phyloP scores from a whole-genome alignment of 495 filamentous ascomycete genomes.

The Poronia punctata region DNA sequence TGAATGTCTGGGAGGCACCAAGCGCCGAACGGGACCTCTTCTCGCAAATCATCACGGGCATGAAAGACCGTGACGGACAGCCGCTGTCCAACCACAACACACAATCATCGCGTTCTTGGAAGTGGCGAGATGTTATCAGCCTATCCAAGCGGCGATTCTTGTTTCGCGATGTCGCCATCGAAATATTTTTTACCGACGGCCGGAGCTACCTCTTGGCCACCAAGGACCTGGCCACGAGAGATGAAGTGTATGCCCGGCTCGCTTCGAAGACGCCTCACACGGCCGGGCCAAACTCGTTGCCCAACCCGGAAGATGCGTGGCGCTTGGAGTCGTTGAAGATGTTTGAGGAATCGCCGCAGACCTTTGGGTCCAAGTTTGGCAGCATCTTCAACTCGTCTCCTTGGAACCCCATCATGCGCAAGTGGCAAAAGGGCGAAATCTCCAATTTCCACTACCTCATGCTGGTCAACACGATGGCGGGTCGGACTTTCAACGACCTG shows the following conservation, averaged over 20 bases:
- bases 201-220: constrained; percentile 88
- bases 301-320: constrained; percentile 69
- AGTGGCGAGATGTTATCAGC: constrained; percentile 88
- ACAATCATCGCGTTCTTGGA: constrained; percentile 83
- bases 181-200: constrained; percentile 94
- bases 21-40: constrained; percentile 90
- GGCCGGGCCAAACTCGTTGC: constrained; percentile 38
- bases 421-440: constrained; percentile 89
- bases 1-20: constrained; percentile 91
- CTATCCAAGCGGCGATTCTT: constrained; percentile 95
- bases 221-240: constrained; percentile 60
- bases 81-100: constrained; percentile 46
- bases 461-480: constrained; percentile 95
- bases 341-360: constrained; percentile 72
- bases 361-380: constrained; percentile 86
- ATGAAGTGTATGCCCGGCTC: constrained; percentile 71
- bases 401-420: constrained; percentile 76
- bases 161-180: constrained; percentile 89
- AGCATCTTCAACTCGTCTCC: constrained; percentile 77
- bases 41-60: constrained; percentile 81
- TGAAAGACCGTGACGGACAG: constrained; percentile 57
- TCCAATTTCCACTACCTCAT: constrained; percentile 99
- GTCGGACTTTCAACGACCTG: constrained; percentile 93
- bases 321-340: constrained; percentile 77
- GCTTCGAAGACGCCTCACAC: constrained; percentile 73